Evolutionary conservation across 2,329 filamentous ascomycete genomes (phyloP).

Genomic region (Eutypella sp.): DNA sequence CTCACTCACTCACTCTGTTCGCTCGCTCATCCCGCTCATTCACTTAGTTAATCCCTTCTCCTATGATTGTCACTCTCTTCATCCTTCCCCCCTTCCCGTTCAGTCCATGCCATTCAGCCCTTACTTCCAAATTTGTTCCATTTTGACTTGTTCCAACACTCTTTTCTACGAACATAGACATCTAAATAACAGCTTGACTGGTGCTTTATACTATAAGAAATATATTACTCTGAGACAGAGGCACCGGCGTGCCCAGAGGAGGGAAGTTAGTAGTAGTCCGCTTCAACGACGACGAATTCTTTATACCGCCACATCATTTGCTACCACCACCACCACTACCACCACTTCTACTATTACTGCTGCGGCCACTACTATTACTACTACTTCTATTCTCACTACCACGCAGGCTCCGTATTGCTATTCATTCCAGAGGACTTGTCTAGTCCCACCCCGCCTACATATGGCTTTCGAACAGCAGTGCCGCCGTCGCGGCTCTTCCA

Average conservation of each 20-base stretch:
- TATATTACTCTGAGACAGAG: slow-evolving; percentile 19
- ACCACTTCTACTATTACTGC: too few relatives aligned
- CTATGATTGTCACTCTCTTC: too few relatives aligned
- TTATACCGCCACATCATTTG: too few relatives aligned
- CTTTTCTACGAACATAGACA: slow-evolving; percentile 22
- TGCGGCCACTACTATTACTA: too few relatives aligned
- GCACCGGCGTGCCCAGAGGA: slow-evolving; percentile 21
- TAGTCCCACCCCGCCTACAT: slow-evolving; percentile 8
- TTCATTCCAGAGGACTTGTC: slow-evolving; percentile 14
- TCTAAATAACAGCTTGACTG: slow-evolving; percentile 19
- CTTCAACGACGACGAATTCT: slow-evolving; percentile 14
- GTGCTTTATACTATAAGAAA: slow-evolving; percentile 21
- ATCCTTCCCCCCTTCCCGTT: slow-evolving; percentile 15
- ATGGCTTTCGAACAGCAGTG: slow-evolving; percentile 24
- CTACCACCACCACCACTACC: too few relatives aligned
- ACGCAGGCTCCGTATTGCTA: slow-evolving; percentile 11
- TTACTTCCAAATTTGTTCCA: slow-evolving; percentile 26
- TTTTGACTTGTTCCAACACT: slow-evolving; percentile 24
- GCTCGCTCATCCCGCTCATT: too few relatives aligned
- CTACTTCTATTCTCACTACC: too few relatives aligned
- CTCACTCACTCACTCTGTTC: too few relatives aligned
- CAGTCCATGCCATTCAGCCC: slow-evolving; percentile 27
- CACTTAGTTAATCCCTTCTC: too few relatives aligned
- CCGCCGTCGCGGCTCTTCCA: slow-evolving; percentile 18
- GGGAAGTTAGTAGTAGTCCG: slow-evolving; percentile 18